These are phyloP conservation scores for Fusarium concolor DNA, from an alignment of 2,329 filamentous ascomycete genomes.

Conservation along the genomic window DNA sequence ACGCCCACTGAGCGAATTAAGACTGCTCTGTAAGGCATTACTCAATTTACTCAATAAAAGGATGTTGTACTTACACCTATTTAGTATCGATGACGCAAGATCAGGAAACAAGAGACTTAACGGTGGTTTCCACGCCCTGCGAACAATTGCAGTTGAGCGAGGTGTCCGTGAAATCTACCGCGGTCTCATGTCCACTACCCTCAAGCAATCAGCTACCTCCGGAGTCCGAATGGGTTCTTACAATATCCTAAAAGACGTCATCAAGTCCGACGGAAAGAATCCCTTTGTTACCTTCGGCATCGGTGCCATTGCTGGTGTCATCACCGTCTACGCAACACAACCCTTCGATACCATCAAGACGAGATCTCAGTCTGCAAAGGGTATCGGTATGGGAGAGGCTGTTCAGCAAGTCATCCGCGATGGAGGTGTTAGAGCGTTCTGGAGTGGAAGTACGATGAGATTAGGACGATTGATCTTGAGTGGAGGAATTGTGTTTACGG, in stretches of 20 bases:
- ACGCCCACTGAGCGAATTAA: constrained; percentile 77
- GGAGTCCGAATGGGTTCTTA: constrained; percentile 62
- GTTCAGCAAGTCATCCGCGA: constrained; percentile 65
- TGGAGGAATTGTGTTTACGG: constrained; percentile 74
- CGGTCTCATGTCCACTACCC: constrained; percentile 57
- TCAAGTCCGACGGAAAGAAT: constrained; percentile 40
- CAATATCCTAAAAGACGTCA: constrained; percentile 56
- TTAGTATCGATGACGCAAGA: constrained; percentile 53
- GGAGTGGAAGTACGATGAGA: constrained; percentile 76
- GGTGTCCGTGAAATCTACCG: constrained; percentile 58
- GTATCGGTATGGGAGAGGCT: constrained; percentile 67
- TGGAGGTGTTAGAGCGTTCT: constrained; percentile 70
- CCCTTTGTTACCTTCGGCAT: constrained; percentile 67
- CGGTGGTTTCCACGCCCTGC: constrained; percentile 49
- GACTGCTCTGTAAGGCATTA: constrained; percentile 63
- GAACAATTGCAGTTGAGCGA: constrained; percentile 52
- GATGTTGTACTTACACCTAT: not conserved
- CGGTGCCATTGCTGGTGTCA: constrained; percentile 68
- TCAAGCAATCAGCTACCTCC: constrained; percentile 62
- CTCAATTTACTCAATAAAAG: not conserved
- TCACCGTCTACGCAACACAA: constrained; percentile 70
- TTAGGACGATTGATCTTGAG: constrained; percentile 72
- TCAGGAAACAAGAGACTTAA: constrained; percentile 45
- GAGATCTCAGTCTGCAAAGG: constrained; percentile 68
- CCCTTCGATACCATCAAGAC: constrained; percentile 75